Evolutionary conservation across 345 rosid genomes (phyloP).

Genomic region (Hibiscus trionum): DNA sequence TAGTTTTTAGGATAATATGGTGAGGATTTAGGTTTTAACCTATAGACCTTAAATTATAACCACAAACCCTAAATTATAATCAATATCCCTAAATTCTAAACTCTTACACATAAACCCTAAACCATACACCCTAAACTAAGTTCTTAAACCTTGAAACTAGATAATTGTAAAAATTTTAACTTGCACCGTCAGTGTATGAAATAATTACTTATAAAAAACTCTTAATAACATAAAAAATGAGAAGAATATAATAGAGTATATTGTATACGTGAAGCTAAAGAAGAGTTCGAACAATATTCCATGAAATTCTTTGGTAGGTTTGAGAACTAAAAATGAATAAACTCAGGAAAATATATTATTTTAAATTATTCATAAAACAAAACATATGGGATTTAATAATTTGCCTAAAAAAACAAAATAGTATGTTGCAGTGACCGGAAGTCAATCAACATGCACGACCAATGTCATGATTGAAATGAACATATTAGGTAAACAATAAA

Average conservation of each 20-base stretch:
- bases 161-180: too few species aligned
- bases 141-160: too few species aligned
- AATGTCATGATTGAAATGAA: neutral
- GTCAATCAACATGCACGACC: neutral
- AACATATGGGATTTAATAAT: neutral
- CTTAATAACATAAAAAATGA: neutral
- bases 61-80: too few species aligned
- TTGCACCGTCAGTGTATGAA: too few species aligned
- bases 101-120: too few species aligned
- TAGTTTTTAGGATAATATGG: too few species aligned
- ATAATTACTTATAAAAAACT: too few species aligned
- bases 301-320: constrained; percentile 1
- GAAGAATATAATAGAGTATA: neutral
- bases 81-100: too few species aligned
- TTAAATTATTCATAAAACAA: neutral
- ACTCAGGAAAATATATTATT: neutral
- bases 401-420: neutral
- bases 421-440: neutral
- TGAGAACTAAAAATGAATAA: neutral
- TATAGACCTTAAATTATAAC: too few species aligned
- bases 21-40: too few species aligned
- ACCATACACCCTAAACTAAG: too few species aligned
- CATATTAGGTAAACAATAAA: neutral
- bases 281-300: neutral
- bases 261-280: neutral